Evolutionary conservation across 169 alveolate genomes (phyloP), one percentile per base, ranked within the genome.

Genomic region (Eimeria tenella): DNA sequence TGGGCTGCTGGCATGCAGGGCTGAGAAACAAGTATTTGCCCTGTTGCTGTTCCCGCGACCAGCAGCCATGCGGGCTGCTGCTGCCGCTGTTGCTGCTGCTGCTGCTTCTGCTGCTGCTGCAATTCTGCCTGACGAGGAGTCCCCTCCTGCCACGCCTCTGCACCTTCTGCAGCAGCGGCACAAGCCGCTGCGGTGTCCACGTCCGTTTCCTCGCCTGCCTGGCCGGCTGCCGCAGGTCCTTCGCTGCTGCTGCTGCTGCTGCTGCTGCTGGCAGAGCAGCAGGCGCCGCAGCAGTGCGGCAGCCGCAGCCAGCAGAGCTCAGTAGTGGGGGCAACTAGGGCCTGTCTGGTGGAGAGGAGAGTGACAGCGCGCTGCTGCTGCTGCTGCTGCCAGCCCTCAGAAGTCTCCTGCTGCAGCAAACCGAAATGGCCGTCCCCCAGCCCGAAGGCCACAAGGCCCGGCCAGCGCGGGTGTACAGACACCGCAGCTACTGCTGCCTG

Each of bases 391-490:
- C 23, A 7, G 10, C 65, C 42, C 8, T 75, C 86, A 1, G 21
- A 31, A 23, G 83, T 73, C 58, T 73, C 83, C 63, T 75, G 86
- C 63, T 75, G 86, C 86, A 75, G 63, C 86, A 90, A 9, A 4
- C 94, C 94, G 21, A 90, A 62, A 74, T 75, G 55, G 31, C 94
- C 94, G 60, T 90, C 94, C 2, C 55, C 90, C 31, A 90, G 60
- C 3, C 94, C 94, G 42, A 90, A 90, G 15, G 91, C 94, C 1
- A 90, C 79, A 42, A 90, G 56, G 0, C 83, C 90, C 13, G 68
- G 58, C 7, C n/a, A 19, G 5, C 17, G 19, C 23, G 94, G 94
- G 65, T 90, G 94, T 73, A 74, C 74, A 23, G 23, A 21, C 70
- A 90, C 75, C 55, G 75, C 56, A 42, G 82, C 63, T 10, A 90